Conservation (phyloP, 257 asterid species). For the Solanum habrochaites region DNA sequence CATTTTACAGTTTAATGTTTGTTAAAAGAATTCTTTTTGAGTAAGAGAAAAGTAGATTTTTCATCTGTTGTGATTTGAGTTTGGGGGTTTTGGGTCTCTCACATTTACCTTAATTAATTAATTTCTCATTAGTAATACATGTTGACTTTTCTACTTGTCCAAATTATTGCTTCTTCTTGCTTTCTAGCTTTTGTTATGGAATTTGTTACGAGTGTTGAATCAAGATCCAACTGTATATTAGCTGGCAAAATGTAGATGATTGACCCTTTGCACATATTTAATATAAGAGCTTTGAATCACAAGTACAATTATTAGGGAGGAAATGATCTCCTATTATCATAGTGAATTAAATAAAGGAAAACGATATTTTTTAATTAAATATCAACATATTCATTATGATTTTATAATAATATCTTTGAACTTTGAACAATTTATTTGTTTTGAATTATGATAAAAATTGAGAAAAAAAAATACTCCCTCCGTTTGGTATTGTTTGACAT, state of each 20-base stretch:
- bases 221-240: neutral
- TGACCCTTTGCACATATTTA: neutral
- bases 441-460: too few relatives aligned
- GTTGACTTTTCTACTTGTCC: neutral
- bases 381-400: too few relatives aligned
- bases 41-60: neutral
- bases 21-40: neutral
- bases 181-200: neutral
- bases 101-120: neutral
- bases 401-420: too few relatives aligned
- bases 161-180: neutral
- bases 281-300: neutral
- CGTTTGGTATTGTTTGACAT: rapidly evolving
- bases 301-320: neutral
- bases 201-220: neutral
- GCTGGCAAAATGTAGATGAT: neutral
- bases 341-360: neutral
- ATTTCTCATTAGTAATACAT: neutral
- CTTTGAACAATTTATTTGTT: too few relatives aligned
- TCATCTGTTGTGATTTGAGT: neutral
- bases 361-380: too few relatives aligned
- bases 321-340: neutral
- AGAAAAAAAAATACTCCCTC: rapidly evolving
- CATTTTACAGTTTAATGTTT: too few relatives aligned
- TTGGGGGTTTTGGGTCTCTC: neutral